These are phyloP conservation scores for Monosporascus ibericus DNA, from an alignment of 2,329 filamentous ascomycete species.

Conservation along the genomic window DNA sequence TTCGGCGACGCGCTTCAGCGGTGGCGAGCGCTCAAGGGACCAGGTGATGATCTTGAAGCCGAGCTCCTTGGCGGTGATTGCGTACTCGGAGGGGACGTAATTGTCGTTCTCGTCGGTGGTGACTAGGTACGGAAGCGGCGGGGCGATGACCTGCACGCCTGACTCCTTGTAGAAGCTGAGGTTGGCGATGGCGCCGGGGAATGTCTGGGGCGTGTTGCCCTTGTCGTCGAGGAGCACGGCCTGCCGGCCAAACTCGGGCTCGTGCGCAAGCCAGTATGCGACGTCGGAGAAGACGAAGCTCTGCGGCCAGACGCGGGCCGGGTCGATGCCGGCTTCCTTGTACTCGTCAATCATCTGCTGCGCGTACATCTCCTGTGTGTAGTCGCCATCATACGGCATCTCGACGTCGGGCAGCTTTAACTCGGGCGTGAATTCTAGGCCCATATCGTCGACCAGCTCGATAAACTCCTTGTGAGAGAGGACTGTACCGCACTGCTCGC, in stretches of 20 bases:
- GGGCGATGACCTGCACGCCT: constrained; percentile 58
- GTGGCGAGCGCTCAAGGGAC: constrained; percentile 61
- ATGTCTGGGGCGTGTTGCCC: constrained; percentile 46
- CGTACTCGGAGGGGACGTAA: constrained; percentile 60
- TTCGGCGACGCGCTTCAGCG: constrained; percentile 43
- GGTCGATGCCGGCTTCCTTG: constrained; percentile 43
- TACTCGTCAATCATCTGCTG: constrained; percentile 61
- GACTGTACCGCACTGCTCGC: constrained; percentile 53
- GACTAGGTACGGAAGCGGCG: constrained; percentile 58
- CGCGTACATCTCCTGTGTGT: constrained; percentile 59
- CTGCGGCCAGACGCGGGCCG: constrained; percentile 54
- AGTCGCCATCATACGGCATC: constrained; percentile 62
- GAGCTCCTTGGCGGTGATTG: constrained; percentile 51
- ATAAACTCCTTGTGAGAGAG: constrained; percentile 59
- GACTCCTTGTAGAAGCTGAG: constrained; percentile 48
- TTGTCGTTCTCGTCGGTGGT: constrained; percentile 40
- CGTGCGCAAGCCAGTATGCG: constrained; percentile 59
- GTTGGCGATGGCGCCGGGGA: constrained; percentile 48
- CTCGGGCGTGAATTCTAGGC: constrained; percentile 60
- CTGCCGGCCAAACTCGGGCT: constrained; percentile 54
- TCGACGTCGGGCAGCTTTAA: constrained; percentile 61
- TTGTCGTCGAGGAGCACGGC: constrained; percentile 60
- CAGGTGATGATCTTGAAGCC: constrained; percentile 62
- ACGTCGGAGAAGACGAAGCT: constrained; percentile 60
- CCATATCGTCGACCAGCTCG: constrained; percentile 48